Evolutionary conservation across 129 eudicot genomes (phyloP).

Genomic region (Chrysanthemum makinoi): DNA sequence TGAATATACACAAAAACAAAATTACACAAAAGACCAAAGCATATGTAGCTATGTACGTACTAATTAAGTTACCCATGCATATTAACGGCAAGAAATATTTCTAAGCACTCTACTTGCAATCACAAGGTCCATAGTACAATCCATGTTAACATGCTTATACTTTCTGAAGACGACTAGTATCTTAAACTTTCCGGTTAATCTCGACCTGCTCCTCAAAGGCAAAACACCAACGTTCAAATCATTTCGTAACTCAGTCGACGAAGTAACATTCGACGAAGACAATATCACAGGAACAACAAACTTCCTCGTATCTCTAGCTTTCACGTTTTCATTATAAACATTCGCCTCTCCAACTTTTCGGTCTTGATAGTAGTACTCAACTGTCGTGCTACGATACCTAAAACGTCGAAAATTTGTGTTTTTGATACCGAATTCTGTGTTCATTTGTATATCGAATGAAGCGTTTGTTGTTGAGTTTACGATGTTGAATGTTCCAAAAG

Average conservation of each 20-base stretch:
- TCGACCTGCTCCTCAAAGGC: conserved; percentile 35
- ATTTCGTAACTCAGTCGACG: conserved; percentile 26
- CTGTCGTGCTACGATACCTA: conserved; percentile 25
- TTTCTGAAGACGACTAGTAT: conserved; percentile 23
- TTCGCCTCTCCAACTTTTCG: conserved; percentile 28
- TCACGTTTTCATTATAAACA: conserved; percentile 27
- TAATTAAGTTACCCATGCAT: too few species aligned
- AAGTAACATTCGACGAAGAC: conserved; percentile 28
- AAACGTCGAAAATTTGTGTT: conserved; percentile 33
- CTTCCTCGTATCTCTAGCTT: conserved; percentile 32
- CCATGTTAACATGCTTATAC: conserved; percentile 40
- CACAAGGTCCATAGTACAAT: conserved; percentile 34
- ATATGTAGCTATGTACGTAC: too few species aligned
- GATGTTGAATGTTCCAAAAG: conserved; percentile 26
- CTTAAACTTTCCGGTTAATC: conserved; percentile 37
- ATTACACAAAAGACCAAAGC: too few species aligned
- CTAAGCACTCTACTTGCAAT: conserved; percentile 17
- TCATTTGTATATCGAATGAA: conserved; percentile 28
- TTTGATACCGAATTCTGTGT: conserved; percentile 26
- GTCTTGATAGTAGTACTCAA: conserved; percentile 31
- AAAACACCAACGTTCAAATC: conserved; percentile 32
- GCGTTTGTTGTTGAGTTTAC: conserved; percentile 26
- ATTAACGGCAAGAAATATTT: conserved; percentile 27
- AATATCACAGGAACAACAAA: conserved; percentile 34
- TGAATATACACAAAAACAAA: too few species aligned